Evolutionary conservation across 371 early-diverging fungal genomes (phyloP), one percentile per base, ranked within the genome.

Genomic region (Mucor irregularis): DNA sequence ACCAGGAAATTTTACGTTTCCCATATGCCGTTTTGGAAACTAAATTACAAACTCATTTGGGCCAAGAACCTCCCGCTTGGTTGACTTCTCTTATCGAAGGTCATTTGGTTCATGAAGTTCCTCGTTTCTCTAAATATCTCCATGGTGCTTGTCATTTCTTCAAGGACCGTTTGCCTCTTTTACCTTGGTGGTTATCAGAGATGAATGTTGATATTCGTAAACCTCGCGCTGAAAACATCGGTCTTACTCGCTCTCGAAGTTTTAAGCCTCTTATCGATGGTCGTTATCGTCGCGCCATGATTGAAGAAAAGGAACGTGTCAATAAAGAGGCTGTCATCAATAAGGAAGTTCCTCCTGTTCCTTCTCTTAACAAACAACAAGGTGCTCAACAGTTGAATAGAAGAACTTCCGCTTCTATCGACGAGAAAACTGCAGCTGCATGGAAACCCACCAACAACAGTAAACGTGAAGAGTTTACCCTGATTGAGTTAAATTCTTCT

Each of bases 61-160:
- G 97, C 28, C 90, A 90, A 30, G 87, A 89, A 49, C 91, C 94
- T 5, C 97, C 98, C 3, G 81, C 87, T 35, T 99, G 99, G 99
- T 92, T 98, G 24, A 78, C 84, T 7, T 90, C 94, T 16, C 75
- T 99, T 26, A 81, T 96, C 57, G 86, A 92, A 43, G 82, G 88
- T 56, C 89, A 93, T 58, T 73, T 98, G 62, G 97, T 98, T 29
- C 95, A 96, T 71, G 96, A 94, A 39, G 98, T 98, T 5, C 97
- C 98, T 45, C 95, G 96, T 62, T 99, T 99, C 78, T 93, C 93
- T 52, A 99, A 99, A 76, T 99, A 94, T 76, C 85, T 97, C 45
- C 99, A 99, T 78, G 99, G 99, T 54, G 88, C 90, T 13, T 69
- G 68, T 35, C 70, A 73, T 31, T 69, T 77, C 59, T 71, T 67